Percentiles rank a stretch among this genome's conserved stretches.
These are phyloP conservation scores for Hippophae tibetana DNA, from an alignment of 306 rosid species.

Conservation along the genomic window DNA sequence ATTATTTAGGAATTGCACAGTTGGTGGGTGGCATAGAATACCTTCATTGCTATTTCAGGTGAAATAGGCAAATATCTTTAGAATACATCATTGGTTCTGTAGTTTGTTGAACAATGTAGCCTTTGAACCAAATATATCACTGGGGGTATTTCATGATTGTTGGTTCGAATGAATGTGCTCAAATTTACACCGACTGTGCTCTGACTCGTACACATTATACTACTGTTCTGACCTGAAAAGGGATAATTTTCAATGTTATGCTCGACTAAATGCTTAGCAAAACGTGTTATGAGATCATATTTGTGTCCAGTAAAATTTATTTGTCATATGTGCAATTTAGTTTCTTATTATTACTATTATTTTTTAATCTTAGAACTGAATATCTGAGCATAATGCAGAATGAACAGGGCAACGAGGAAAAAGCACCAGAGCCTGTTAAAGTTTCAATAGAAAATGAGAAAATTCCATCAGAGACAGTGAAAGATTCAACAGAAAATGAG, in stretches of 20 bases:
- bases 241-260: not conserved
- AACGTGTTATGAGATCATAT: too few relatives aligned
- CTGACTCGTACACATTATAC: not conserved
- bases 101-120: too few relatives aligned
- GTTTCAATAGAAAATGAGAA: not conserved
- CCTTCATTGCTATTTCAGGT: not conserved
- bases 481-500: not conserved
- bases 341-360: too few relatives aligned
- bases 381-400: slow-evolving; percentile 3
- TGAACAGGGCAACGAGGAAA: slow-evolving; percentile 3
- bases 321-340: too few relatives aligned
- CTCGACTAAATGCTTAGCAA: too few relatives aligned
- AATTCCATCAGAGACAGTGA: not conserved
- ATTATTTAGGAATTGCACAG: not conserved
- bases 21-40: slow-evolving; percentile 5
- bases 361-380: not conserved
- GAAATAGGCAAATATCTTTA: too few relatives aligned
- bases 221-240: too few relatives aligned
- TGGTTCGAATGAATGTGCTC: not conserved
- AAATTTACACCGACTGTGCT: not conserved
- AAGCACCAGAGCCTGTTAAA: not conserved
- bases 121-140: too few relatives aligned
- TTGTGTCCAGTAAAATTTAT: too few relatives aligned
- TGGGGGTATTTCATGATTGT: too few relatives aligned
- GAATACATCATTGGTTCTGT: too few relatives aligned